phyloP scores from a whole-genome alignment of 2,329 filamentous ascomycete genomes.

The Scytalidium lignicola region DNA sequence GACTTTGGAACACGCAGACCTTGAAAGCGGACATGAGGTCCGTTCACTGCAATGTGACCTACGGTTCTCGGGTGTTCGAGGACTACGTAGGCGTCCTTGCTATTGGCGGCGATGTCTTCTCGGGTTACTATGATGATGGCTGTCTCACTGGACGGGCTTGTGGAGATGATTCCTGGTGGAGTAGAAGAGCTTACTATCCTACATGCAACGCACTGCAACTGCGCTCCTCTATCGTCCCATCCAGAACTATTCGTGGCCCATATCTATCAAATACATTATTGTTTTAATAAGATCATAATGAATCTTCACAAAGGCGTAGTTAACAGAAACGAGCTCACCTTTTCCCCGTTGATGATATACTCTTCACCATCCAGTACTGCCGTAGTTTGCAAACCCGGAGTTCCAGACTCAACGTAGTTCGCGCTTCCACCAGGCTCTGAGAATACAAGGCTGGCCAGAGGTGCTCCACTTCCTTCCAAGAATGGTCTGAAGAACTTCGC shows the following conservation, averaged over 20 bases:
- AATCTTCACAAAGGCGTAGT: not conserved
- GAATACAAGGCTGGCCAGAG: constrained; percentile 45
- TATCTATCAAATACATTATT: constrained; percentile 26
- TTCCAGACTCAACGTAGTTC: constrained; percentile 47
- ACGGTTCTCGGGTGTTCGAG: constrained; percentile 39
- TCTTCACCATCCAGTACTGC: constrained; percentile 42
- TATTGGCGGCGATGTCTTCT: constrained; percentile 40
- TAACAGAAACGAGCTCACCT: constrained; percentile 29
- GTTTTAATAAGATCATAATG: not conserved
- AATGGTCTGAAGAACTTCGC: constrained; percentile 43
- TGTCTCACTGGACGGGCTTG: constrained; percentile 4
- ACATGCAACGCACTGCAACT: constrained; percentile 48
- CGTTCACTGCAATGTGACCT: constrained; percentile 43
- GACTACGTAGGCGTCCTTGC: constrained; percentile 37
- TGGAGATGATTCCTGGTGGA: constrained; percentile 10
- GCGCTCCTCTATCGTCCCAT: constrained; percentile 47
- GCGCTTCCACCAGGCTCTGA: constrained; percentile 46
- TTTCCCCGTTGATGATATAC: constrained; percentile 49
- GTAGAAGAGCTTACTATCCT: constrained; percentile 26
- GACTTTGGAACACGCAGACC: constrained; percentile 1
- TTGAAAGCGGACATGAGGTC: constrained; percentile 44
- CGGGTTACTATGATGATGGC: constrained; percentile 43
- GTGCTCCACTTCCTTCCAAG: constrained; percentile 36
- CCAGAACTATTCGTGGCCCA: constrained; percentile 51
- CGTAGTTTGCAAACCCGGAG: constrained; percentile 42